Base-by-base conservation (phyloP, 2,329 filamentous ascomycete species). In the Penicillium sp. region DNA sequence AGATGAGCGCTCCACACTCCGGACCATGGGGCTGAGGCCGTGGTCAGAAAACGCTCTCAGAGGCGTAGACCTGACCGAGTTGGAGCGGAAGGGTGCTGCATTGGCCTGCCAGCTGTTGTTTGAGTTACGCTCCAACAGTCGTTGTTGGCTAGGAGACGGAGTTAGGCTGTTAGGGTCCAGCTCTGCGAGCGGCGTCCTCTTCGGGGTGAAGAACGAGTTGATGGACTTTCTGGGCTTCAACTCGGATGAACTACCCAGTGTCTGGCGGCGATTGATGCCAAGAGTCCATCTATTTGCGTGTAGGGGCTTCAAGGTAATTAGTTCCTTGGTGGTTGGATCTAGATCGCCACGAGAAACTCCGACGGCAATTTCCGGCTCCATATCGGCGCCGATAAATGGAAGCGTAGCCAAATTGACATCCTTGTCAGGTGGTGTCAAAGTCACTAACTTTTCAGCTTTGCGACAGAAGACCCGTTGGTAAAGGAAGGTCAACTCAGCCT, bases 401-500 rank as follows among this genome's bases (percentile, higher is more conserved):
- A 96, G 87, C 41, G 88, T 84, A 10, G 86, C 84, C 0, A 87
- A 78, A 25, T 87, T 83, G 23, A 91, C 72, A 5, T 84, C 84
- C 6, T 82, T 77, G 0, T 85, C 83, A 0, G 88, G 82, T 15
- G 85, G 80, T 1, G 87, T 94, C 57, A 96, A 80, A 59, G 91
- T 87, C 40, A 96, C 89, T 44, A 97, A 75, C 60, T 85, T 78
- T 57, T 87, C 81, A 41, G 83, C 81, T 38, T 81, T 78, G 0
- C 93, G 92, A 71, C 93, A 97, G 72, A 90, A 99, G 3, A 97
- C 93, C 76, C 94, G 90, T 76, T 97, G 94, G 69, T 97, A 90
- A 19, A 97, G 77, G 69, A 99, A 99, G 0, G 94, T 97, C 65
- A 90, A 79, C 73, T 99, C 94, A 0, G 94, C 94, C 70, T 93